These are phyloP conservation scores for Borealophlyctis nickersoniae DNA, from an alignment of 192 early-diverging fungal genomes.

Conservation along the genomic window DNA sequence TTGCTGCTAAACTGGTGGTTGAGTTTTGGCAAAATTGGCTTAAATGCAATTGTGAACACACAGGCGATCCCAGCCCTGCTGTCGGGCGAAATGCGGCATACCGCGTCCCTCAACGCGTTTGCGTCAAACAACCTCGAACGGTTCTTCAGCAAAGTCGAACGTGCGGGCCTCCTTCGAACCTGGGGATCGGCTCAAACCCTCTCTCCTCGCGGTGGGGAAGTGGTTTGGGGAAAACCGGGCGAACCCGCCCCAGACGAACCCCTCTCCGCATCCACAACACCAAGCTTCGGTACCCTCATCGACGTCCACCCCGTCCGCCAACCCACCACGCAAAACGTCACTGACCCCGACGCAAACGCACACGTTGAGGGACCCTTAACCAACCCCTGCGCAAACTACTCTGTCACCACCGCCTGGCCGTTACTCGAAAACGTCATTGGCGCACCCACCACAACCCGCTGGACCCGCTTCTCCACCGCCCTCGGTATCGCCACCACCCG, in stretches of 20 bases:
- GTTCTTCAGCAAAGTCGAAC: slow-evolving; percentile 75
- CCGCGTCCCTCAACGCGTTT: slow-evolving; percentile 72
- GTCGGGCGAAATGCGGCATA: slow-evolving; percentile 74
- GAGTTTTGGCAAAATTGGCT: background rate
- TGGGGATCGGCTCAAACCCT: slow-evolving; percentile 77
- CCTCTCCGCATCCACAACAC: background rate
- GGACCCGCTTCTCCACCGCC: background rate
- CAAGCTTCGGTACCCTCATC: slow-evolving; percentile 7
- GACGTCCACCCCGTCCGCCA: slow-evolving; percentile 9
- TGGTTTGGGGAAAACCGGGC: slow-evolving; percentile 67
- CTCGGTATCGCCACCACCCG: slow-evolving; percentile 56
- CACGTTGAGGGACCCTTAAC: too few species aligned
- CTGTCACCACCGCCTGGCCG: too few species aligned
- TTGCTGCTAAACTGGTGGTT: background rate
- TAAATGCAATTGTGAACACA: background rate
- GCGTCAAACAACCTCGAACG: slow-evolving; percentile 78
- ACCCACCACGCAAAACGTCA: slow-evolving; percentile 7
- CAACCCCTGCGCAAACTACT: too few species aligned
- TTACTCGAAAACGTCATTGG: too few species aligned
- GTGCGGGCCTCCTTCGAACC: slow-evolving; percentile 71
- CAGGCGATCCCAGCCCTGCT: slow-evolving; percentile 22
- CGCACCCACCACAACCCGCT: too few species aligned
- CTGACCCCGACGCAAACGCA: background rate
- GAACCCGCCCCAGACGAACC: slow-evolving; percentile 70
- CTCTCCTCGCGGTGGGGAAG: slow-evolving; percentile 80